Base-by-base conservation (phyloP, 805 yeast species). In the Cyberlindnera petersonii region DNA sequence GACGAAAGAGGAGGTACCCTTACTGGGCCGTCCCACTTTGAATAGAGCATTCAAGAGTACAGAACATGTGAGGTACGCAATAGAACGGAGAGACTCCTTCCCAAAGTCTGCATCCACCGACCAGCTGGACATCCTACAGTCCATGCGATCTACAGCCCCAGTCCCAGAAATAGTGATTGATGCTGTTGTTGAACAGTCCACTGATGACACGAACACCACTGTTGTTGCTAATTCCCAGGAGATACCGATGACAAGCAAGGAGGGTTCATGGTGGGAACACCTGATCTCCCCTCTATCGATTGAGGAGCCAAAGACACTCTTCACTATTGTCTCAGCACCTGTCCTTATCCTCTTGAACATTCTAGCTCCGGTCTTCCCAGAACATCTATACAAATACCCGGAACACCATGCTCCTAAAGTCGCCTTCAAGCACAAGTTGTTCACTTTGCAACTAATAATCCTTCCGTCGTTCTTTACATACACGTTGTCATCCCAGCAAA, bases 401-500 rank as follows among this genome's bases (percentile, higher is more conserved):
- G 4, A 9, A 2, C 4, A n/a, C 15, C 37, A 36, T 24, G 17
- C 31, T 9, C 7, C 10, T 4, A 41, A 43, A 23, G 26, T 42
- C 6, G 14, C 10, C 1, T 38, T 41, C 29, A 46, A 47, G 23
- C 15, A 16, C 6, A 29, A 31, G 5, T 29, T 65, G 2, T 61
- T 66, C 44, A 39, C 37, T 24, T 20, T 59, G 7, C 70, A 66
- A 45, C 18, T 61, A 2, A 5, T 57, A 2, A 20, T 54, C 2
- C 58, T 61, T 3, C 39, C 47, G 5, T 13, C 27, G 5, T 32
- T 43, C 31, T 35, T 35, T 26, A 19, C 17, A 4, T 37, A 26
- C 15, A 14, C 35, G 7, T 22, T 32, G 3, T 23, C 35, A 6
- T 13, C 9, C 10, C 3, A 13, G 5, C 26, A 5, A 6, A 17